These are phyloP conservation scores for Selaginella tamariscina DNA, from an alignment of 75 land plant genomes.

Conservation along the genomic window DNA sequence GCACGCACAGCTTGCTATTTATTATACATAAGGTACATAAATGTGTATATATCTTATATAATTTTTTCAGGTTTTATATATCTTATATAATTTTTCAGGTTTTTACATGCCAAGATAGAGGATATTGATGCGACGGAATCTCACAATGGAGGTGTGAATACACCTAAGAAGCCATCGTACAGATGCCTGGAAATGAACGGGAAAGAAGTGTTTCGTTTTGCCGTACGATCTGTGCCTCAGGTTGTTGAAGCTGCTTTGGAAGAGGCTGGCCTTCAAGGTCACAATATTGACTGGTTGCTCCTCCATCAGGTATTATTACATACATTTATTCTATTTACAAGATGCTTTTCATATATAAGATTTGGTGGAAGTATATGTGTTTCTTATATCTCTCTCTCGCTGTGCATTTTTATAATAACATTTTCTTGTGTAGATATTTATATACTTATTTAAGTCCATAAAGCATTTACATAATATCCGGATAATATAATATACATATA, in stretches of 20 bases:
- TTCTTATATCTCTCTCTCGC: too few species aligned
- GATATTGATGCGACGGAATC: conserved; percentile 18
- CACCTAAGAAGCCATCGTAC: conserved; percentile 41
- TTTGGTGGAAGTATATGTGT: too few species aligned
- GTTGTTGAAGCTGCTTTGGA: conserved; percentile 63
- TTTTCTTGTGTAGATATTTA: too few species aligned
- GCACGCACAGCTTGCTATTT: too few species aligned
- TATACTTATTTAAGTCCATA: too few species aligned
- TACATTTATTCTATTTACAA: too few species aligned
- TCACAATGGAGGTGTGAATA: conserved; percentile 18
- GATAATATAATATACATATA: too few species aligned
- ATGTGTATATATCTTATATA: too few species aligned
- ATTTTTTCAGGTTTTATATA: not conserved
- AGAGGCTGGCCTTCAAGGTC: conserved; percentile 58
- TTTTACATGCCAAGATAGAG: conserved; percentile 39
- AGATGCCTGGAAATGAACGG: conserved; percentile 86
- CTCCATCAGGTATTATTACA: conserved; percentile 99
- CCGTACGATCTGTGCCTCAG: conserved; percentile 64
- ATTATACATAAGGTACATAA: too few species aligned
- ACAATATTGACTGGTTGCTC: conserved; percentile 75
- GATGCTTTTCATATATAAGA: too few species aligned
- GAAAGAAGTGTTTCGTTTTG: conserved; percentile 92
- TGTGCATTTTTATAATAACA: too few species aligned
- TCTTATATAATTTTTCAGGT: conserved; percentile 31
- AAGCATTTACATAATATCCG: too few species aligned